These are phyloP conservation scores for Cytidiella melzeri DNA, from an alignment of 768 basidiomycete genomes.

Conservation along the genomic window DNA sequence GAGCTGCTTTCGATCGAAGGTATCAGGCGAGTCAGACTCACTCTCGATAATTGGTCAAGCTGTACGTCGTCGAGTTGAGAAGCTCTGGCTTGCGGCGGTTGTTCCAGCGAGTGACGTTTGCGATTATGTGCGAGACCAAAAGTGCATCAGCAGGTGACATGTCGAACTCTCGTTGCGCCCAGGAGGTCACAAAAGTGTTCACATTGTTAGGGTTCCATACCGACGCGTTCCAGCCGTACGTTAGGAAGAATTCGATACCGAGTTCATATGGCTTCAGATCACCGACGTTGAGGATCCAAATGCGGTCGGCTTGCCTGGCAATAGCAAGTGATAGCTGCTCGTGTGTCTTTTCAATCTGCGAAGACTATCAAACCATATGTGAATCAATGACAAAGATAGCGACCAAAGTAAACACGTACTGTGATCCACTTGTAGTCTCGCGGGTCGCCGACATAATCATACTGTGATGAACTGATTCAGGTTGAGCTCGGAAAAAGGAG, in stretches of 20 bases:
- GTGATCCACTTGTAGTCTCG: slow-evolving; percentile 71
- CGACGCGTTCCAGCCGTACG: slow-evolving; percentile 53
- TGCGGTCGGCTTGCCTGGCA: slow-evolving; percentile 46
- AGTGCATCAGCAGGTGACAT: slow-evolving; percentile 33
- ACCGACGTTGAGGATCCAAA: slow-evolving; percentile 75
- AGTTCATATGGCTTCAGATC: slow-evolving; percentile 73
- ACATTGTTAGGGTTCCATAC: slow-evolving; percentile 51
- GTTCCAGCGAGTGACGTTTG: slow-evolving; percentile 50
- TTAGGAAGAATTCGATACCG: slow-evolving; percentile 64
- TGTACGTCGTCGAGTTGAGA: slow-evolving; percentile 54
- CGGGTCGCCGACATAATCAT: slow-evolving; percentile 56
- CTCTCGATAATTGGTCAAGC: slow-evolving; percentile 65
- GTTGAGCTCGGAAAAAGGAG: background rate
- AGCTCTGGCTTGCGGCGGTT: slow-evolving; percentile 63
- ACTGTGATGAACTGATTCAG: slow-evolving; percentile 19
- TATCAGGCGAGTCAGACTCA: slow-evolving; percentile 26
- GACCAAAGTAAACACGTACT: slow-evolving; percentile 25
- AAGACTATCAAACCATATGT: no score
- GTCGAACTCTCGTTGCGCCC: slow-evolving; percentile 65
- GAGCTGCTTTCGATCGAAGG: background rate
- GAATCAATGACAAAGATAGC: slow-evolving; percentile 2
- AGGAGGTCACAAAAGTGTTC: slow-evolving; percentile 43
- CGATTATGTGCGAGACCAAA: slow-evolving; percentile 45
- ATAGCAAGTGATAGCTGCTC: slow-evolving; percentile 68
- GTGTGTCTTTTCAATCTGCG: slow-evolving; percentile 52